Base-by-base conservation (phyloP, 306 rosid genomes). In the Sicyos baderoa region DNA sequence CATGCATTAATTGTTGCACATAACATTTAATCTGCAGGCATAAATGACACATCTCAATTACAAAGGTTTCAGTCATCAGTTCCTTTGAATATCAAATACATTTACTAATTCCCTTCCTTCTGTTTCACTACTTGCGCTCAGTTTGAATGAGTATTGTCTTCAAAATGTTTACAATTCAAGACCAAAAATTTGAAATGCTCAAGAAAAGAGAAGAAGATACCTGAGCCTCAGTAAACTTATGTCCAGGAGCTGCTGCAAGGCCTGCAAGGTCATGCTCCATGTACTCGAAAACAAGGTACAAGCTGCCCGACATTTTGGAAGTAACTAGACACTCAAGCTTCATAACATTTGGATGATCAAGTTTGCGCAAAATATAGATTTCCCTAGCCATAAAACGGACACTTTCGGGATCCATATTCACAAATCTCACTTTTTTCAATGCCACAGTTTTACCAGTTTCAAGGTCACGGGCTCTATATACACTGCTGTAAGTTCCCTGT, bases 191-290 rank as follows among this genome's bases (percentile, higher is more conserved):
- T 18, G 17, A 22, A 12, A 45, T 65, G 40, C 13, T 45, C 54
- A 45, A 65, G 13, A 21, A 19, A 65, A 65, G 70, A 54, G 6
- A 21, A 19, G 45, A 45, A 72, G 40, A 61, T 77, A 87, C 98
- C 96, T 88, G 94, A 47, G 99, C 63, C 73, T 89, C 96, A 1
- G 90, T 82, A 67, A 93, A 88, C 79, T 88, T 89, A 74, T 71
- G 29, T 18, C 87, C 86, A 18, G 80, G 91, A 44, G 74, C 68
- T 63, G 86, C 86, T 61, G 85, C 80, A 54, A 93, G 77, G 15
- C 89, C 97, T 35, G 94, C 83, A 50, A 93, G 96, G 82, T 90
- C 97, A 79, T 93, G 99, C 3, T 93, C 99, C 99, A 93, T 93
- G 84, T 90, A 93, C 69, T 89, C 97, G 32, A 93, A 93, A 58